Evolutionary conservation across 257 asterid genomes (phyloP), one percentile per base, ranked within the genome.

Genomic region (Vinca minor): DNA sequence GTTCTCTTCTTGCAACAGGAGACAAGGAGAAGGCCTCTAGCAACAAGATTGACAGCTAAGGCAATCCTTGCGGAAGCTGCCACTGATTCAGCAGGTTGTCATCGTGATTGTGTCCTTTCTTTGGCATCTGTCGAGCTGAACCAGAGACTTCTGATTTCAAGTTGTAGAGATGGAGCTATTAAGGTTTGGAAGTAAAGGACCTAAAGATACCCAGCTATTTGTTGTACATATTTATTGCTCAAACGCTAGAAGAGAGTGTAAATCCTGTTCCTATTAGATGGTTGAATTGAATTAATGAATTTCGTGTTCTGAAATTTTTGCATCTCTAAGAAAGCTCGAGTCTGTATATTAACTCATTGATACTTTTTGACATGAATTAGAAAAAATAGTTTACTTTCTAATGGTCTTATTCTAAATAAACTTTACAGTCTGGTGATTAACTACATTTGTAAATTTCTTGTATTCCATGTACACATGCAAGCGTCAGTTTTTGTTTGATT

Each of bases 111-210:
- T 39, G 77, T 93, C 64, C 92, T 89, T 73, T 85, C 97, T 62
- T 71, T 93, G 77, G 99, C 92, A 53, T 87, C 96, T 53, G 91
- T 89, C 38, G 87, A 89, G 78, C 76, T 89, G 82, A 89, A 93
- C 75, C 98, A 93, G 84, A 85, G 98, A 75, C 97, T 93, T 67
- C 77, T 93, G 72, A 81, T 93, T 77, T 93, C 98, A 15, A 81
- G 98, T 79, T 80, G 98, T 69, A 89, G 98, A 79, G 98, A 89
- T 69, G 98, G 97, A 61, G 97, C 96, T 60, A 78, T 93, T 59
- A 93, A 93, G 88, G 98, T 89, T 67, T 93, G 98, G 98, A 93
- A 93, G 82, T 93, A 82, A 82, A 66, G 62, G 69, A 52, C 69
- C 73, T 59, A 70, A 61, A 21, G 59, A 12, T 12, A 32, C 55